Evolutionary conservation across 306 rosid species (phyloP).

Genomic region (Crotalaria pallida): DNA sequence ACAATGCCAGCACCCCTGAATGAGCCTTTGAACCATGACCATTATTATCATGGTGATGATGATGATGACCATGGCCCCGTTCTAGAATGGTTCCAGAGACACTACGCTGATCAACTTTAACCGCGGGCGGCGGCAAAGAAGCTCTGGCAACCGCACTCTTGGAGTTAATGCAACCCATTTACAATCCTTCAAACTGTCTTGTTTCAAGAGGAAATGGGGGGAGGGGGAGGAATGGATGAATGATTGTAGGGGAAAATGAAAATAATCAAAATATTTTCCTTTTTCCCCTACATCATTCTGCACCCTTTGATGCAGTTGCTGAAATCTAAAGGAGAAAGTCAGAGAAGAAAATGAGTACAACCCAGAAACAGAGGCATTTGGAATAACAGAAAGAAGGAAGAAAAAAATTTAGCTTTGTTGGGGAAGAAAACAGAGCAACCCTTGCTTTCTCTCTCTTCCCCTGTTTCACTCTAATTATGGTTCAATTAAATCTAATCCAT

Average conservation of each 20-base stretch:
- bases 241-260: slow-evolving; percentile 29
- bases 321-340: neutral
- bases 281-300: slow-evolving; percentile 41
- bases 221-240: slow-evolving; percentile 37
- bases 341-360: slow-evolving; percentile 3
- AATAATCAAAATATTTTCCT: neutral
- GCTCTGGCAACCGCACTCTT: slow-evolving; percentile 31
- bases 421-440: neutral
- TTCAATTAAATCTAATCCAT: neutral
- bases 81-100: neutral
- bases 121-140: neutral
- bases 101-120: neutral
- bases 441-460: neutral
- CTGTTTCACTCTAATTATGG: neutral
- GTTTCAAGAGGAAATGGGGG: no score
- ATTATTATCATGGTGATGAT: no score
- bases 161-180: slow-evolving; percentile 94
- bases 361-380: slow-evolving; percentile 16
- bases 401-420: slow-evolving; percentile 1
- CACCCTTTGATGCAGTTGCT: slow-evolving; percentile 34
- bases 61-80: neutral
- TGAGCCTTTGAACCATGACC: slow-evolving; percentile 10
- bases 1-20: neutral
- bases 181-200: no score
- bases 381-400: neutral